A percentile compares a stretch with the other conserved stretches of the same genome.
phyloP scores from a whole-genome alignment of 208 protist genomes.

The Blastocrithidia nonstop region DNA sequence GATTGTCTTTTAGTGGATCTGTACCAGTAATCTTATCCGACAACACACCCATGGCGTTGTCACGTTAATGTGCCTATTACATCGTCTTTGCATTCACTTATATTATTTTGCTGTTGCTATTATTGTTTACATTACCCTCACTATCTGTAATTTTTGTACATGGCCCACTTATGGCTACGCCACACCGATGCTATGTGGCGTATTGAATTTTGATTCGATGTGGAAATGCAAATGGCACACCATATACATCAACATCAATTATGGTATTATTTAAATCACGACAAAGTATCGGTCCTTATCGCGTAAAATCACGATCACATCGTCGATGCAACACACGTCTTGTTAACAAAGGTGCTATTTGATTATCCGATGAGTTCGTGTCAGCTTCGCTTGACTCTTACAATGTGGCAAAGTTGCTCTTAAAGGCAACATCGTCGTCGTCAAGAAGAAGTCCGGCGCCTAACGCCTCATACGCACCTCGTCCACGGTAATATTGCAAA shows the following conservation, averaged over 20 bases:
- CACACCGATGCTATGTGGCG: constrained; percentile 63
- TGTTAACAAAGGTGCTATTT: neutral
- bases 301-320: constrained; percentile 54
- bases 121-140: too few relatives aligned
- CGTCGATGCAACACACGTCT: constrained; percentile 27
- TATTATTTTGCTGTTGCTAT: too few relatives aligned
- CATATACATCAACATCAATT: constrained; percentile 15
- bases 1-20: constrained; percentile 38
- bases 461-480: constrained; percentile 50
- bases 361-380: too few relatives aligned
- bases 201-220: constrained; percentile 40
- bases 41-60: constrained; percentile 11
- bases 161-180: constrained; percentile 37
- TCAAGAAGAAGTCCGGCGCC: constrained; percentile 33
- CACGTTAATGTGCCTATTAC: too few relatives aligned
- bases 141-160: constrained; percentile 1
- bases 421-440: constrained; percentile 55
- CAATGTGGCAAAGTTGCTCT: constrained; percentile 54
- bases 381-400: constrained; percentile 11
- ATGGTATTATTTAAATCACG: constrained; percentile 20
- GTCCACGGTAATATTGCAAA: constrained; percentile 39
- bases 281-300: constrained; percentile 35
- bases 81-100: too few relatives aligned
- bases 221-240: constrained; percentile 18
- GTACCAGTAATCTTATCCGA: constrained; percentile 53